A percentile compares a stretch with the other conserved stretches of the same genome.
Evolutionary conservation across 441 rosid genomes (phyloP).

Genomic region (Erodium trifolium): DNA sequence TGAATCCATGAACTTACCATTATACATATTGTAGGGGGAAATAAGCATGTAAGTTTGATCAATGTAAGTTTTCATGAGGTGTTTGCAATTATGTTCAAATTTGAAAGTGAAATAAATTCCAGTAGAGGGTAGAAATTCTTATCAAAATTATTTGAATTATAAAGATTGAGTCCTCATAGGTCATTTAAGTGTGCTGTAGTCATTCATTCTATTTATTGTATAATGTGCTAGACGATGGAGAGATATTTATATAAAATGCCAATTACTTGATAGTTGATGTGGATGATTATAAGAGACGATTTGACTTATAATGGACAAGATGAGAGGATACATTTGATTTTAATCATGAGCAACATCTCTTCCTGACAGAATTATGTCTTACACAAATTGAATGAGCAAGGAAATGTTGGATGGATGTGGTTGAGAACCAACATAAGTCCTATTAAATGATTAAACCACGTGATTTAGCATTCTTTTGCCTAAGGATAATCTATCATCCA

Average conservation of each 20-base stretch:
- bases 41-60: background rate
- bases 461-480: background rate
- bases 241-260: background rate
- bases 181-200: background rate
- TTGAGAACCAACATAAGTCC: background rate
- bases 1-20: background rate
- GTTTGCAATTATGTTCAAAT: background rate
- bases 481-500: background rate
- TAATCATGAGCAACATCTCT: too few species aligned
- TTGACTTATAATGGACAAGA: too few species aligned
- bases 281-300: background rate
- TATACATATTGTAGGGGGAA: background rate
- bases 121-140: background rate
- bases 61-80: too few species aligned
- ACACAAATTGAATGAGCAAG: too few species aligned
- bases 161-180: background rate
- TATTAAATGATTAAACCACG: background rate
- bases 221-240: background rate
- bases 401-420: background rate
- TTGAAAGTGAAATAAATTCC: background rate
- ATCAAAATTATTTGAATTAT: background rate
- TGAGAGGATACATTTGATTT: too few species aligned
- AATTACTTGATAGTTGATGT: background rate
- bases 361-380: too few species aligned
- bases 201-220: background rate